Evolutionary conservation across 495 filamentous ascomycete genomes (phyloP), one percentile per base, ranked within the genome.

Genomic region (Daldinia concentrica): DNA sequence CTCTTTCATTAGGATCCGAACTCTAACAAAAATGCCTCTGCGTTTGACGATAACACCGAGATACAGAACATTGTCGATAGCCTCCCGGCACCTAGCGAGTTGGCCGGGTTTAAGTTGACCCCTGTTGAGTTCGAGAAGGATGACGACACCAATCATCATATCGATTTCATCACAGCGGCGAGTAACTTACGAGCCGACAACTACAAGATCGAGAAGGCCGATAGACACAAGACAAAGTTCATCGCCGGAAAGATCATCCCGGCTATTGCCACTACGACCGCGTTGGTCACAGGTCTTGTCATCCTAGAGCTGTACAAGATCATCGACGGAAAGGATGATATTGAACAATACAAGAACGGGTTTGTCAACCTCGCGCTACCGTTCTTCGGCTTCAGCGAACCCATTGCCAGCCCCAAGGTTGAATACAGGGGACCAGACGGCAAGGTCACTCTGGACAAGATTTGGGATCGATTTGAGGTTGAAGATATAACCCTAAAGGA

Each of bases 171-270:
- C 79, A 94, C 96, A 7, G 93, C 93, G 1, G 93, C 94, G 61
- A 97, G 93, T 84, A 99, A 99, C 80, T 86, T 98, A 34, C 92
- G 96, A 56, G 96, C 96, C 6, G 91, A 97, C 76, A 99, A 99
- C 80, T 99, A 99, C 86, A 93, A 92, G 63, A 99, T 99, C 72
- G 86, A 91, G 68, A 87, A 89, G 67, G 94, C 96, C 0, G 94
- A 99, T 76, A 87, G 92, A 59, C 96, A 98, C 86, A 94, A 94
- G 87, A 99, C 94, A 62, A 99, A 99, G 82, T 98, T 98, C 81
- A 98, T 99, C 81, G 96, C 96, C 26, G 96, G 96, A 77, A 99
- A 98, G 86, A 99, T 99, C 73, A 98, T 99, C 73, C 96, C 96
- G 34, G 96, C 96, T 48, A 99, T 99, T 81, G 96, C 94, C 61